Percentiles rank a stretch among this genome's conserved stretches.
Conservation (phyloP, 192 early-diverging fungal species). For the Geranomyces variabilis region DNA sequence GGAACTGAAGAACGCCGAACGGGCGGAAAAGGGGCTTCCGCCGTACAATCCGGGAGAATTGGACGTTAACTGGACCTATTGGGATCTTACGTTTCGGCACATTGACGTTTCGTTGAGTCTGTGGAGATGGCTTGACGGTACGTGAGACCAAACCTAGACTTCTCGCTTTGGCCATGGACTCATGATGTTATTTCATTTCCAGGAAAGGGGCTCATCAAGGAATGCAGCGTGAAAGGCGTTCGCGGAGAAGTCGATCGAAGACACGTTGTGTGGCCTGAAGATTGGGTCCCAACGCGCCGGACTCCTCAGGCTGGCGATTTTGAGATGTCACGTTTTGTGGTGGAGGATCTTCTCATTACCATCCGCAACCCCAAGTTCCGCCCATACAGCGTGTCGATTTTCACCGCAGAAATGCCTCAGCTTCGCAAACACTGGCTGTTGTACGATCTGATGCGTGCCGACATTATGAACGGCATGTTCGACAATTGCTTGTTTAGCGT, state of each 20-base stretch:
- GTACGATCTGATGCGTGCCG: conserved; percentile 87
- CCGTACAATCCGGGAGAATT: conserved; percentile 39
- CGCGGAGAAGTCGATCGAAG: conserved; percentile 85
- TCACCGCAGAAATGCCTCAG: conserved; percentile 76
- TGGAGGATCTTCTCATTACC: conserved; percentile 88
- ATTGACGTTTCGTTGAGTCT: conserved; percentile 84
- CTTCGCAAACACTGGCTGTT: conserved; percentile 93
- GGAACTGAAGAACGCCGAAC: conserved; percentile 28
- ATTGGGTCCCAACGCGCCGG: conserved; percentile 62
- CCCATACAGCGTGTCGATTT: conserved; percentile 85
- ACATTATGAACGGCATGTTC: conserved; percentile 87
- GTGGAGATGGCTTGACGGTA: conserved; percentile 89
- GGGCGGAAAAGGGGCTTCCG: conserved; percentile 15
- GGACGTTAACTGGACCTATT: conserved; percentile 86
- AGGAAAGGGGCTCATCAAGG: conserved; percentile 67
- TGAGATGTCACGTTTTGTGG: conserved; percentile 76
- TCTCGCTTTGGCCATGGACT: background rate
- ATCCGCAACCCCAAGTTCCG: conserved; percentile 86
- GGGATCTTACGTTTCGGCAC: conserved; percentile 77
- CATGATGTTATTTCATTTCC: background rate
- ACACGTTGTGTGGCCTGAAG: conserved; percentile 76
- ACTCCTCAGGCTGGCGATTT: conserved; percentile 77
- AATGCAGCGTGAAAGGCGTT: conserved; percentile 81
- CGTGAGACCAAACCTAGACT: conserved; percentile 16
- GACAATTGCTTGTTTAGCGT: conserved; percentile 95